Evolutionary conservation across 2,329 filamentous ascomycete genomes (phyloP), one percentile per base, ranked within the genome.

Genomic region (Colletotrichum horii): DNA sequence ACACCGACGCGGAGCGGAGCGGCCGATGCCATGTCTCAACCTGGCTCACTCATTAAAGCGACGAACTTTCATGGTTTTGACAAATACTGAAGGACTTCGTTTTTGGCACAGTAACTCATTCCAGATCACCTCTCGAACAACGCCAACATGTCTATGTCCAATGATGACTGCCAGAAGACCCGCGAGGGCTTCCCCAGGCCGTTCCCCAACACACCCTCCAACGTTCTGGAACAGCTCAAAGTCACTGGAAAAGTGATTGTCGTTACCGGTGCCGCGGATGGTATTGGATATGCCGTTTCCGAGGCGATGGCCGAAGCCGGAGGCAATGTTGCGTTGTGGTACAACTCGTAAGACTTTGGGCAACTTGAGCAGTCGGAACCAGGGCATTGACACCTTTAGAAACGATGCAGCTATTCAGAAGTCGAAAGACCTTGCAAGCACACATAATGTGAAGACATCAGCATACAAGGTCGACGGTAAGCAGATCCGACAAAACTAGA

Each of bases 231-330:
- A 58, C 87, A 89, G 66, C 82, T 89, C 62, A 80, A 79, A 16
- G 80, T 89, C 78, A 82, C 78, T 7, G 86, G 83, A 11, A 88
- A 83, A 71, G 83, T 85, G 70, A 83, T 85, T 0, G 83, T 85
- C n/a, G 80, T 89, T 1, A 88, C 82, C 0, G 87, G 87, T 6
- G 87, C 87, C 1, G 83, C 86, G 0, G 87, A 88, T 55, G 87
- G 87, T 0, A 85, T 89, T 55, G 87, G 87, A 0, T 80, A 82
- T 58, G 83, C 87, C 0, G 86, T 87, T 6, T 82, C 86, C 0
- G 85, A 89, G 71, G 86, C 83, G 2, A 85, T 88, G 80, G 87
- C 87, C 3, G 87, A 89, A 70, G 87, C 87, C 1, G 83, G 83
- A 1, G 87, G 82, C 1, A 66, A 85, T 60, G 84, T 89, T 26